phyloP scores from a whole-genome alignment of 2,329 filamentous ascomycete genomes.

The Pleomassaria siparia region DNA sequence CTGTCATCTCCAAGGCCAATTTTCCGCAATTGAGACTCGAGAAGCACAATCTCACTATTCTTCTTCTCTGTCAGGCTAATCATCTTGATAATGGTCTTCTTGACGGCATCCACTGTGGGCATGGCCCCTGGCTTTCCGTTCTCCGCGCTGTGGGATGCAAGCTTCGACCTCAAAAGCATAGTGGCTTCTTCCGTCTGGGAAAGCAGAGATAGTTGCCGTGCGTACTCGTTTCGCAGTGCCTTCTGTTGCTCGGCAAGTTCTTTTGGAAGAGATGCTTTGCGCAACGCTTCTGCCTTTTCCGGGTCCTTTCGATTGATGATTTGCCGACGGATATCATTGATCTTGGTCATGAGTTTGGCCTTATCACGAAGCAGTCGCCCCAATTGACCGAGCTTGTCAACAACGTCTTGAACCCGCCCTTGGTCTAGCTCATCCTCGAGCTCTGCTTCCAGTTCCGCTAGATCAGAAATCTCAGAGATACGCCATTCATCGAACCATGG shows the following conservation, averaged over 20 bases:
- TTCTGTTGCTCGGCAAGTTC: slow-evolving; percentile 84
- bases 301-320: slow-evolving; percentile 70
- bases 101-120: slow-evolving; percentile 88
- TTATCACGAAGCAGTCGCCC: slow-evolving; percentile 70
- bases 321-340: slow-evolving; percentile 77
- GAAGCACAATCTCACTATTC: slow-evolving; percentile 84
- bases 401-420: slow-evolving; percentile 68
- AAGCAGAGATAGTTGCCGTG: slow-evolving; percentile 71
- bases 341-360: slow-evolving; percentile 67
- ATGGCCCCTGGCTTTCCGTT: slow-evolving; percentile 51
- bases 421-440: slow-evolving; percentile 66
- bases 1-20: slow-evolving; percentile 45
- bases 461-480: slow-evolving; percentile 71
- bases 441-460: slow-evolving; percentile 63
- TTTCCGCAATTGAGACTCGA: slow-evolving; percentile 83
- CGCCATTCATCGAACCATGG: slow-evolving; percentile 67
- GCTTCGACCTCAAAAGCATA: slow-evolving; percentile 74
- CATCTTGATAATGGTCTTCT: slow-evolving; percentile 90
- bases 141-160: slow-evolving; percentile 60
- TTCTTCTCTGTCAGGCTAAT: slow-evolving; percentile 89
- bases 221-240: slow-evolving; percentile 76
- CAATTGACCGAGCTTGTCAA: slow-evolving; percentile 68
- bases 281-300: slow-evolving; percentile 63
- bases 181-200: slow-evolving; percentile 78
- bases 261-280: slow-evolving; percentile 74